Percentiles rank a stretch among this genome's conserved stretches.
These are phyloP conservation scores for Noccaea bulbosa DNA, from an alignment of 345 rosid genomes.

Conservation along the genomic window DNA sequence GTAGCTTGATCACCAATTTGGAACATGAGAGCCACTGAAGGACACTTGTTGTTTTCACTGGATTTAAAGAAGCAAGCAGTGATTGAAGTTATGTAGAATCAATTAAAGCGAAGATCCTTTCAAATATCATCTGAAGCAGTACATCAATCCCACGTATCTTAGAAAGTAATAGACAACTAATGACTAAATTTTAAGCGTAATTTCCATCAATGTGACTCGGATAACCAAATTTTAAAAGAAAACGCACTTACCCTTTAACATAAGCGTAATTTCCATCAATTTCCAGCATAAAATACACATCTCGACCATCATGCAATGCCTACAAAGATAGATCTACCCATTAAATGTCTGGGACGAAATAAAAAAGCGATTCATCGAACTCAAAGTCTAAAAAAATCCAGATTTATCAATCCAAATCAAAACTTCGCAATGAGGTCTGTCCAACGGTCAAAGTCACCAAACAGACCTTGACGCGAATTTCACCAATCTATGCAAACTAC, in stretches of 20 bases:
- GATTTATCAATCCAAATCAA: constrained; percentile 22
- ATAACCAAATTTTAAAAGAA: constrained; percentile 5
- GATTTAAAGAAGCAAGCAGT: constrained; percentile 41
- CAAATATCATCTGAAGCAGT: constrained; percentile 25
- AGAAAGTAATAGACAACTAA: constrained; percentile 12
- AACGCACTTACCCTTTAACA: constrained; percentile 68
- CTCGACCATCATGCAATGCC: constrained; percentile 94
- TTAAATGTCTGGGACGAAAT: background rate
- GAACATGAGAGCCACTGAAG: constrained; percentile 94
- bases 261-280: constrained; percentile 84
- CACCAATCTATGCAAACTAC: background rate
- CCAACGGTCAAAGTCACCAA: constrained; percentile 12
- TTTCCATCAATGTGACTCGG: background rate
- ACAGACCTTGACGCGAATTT: constrained; percentile 3
- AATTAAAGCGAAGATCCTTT: constrained; percentile 5
- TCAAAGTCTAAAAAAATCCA: background rate
- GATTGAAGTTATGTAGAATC: constrained; percentile 22
- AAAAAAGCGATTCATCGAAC: background rate
- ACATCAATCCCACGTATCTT: background rate
- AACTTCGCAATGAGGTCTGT: background rate
- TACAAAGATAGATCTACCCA: constrained; percentile 41
- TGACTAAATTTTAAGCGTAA: background rate
- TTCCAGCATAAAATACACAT: constrained; percentile 80
- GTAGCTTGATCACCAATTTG: constrained; percentile 85
- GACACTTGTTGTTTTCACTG: constrained; percentile 77